These are phyloP conservation scores for Populus hybrid DNA, from an alignment of 441 rosid genomes.

Conservation along the genomic window DNA sequence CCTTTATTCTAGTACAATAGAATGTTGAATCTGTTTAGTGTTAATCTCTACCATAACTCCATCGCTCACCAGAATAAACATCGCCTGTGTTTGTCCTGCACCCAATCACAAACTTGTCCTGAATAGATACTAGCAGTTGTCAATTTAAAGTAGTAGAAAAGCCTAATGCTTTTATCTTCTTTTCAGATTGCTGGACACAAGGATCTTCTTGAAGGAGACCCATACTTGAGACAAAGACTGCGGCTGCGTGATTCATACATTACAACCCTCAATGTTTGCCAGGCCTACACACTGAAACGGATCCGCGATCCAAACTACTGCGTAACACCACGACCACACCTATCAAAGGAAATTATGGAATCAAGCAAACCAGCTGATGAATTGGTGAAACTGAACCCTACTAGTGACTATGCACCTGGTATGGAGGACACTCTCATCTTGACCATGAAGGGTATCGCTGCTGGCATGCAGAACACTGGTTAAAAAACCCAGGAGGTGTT, in stretches of 20 bases:
- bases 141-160: neutral
- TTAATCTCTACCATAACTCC: neutral
- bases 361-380: constrained; percentile 70
- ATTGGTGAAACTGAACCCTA: constrained; percentile 70
- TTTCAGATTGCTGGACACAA: constrained; percentile 75
- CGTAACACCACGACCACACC: constrained; percentile 65
- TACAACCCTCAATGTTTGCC: constrained; percentile 85
- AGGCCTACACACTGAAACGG: constrained; percentile 83
- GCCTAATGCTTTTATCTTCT: neutral
- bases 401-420: constrained; percentile 83
- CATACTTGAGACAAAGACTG: constrained; percentile 86
- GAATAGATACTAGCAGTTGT: neutral
- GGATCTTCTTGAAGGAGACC: constrained; percentile 91
- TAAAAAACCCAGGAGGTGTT: constrained; percentile 13
- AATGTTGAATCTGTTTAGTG: neutral
- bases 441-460: constrained; percentile 96
- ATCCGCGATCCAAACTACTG: constrained; percentile 77
- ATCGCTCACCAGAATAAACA: neutral
- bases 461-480: constrained; percentile 94
- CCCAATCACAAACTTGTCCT: neutral
- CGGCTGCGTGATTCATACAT: constrained; percentile 82
- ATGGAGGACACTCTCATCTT: constrained; percentile 92
- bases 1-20: too few species aligned
- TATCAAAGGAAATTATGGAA: constrained; percentile 51
- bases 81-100: neutral